Conservation (phyloP, 1,139 yeast species). For the Taphrina flavorubra region DNA sequence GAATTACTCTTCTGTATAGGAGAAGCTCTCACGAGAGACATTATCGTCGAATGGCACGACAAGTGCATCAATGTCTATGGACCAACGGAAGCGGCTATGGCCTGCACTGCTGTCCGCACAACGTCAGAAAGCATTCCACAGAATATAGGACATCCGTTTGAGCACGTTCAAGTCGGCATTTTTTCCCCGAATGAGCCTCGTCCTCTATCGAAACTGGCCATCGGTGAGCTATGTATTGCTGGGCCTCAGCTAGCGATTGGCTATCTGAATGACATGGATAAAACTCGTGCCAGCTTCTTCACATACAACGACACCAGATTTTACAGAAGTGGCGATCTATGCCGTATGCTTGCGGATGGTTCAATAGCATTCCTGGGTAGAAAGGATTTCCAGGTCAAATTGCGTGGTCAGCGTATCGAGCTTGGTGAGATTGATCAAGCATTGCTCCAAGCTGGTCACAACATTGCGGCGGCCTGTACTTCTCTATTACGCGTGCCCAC, state of each 20-base stretch:
- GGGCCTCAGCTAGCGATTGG: constrained; percentile 49
- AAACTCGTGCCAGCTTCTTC: constrained; percentile 45
- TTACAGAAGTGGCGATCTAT: constrained; percentile 48
- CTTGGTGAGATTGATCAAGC: constrained; percentile 46
- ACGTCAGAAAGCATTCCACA: constrained; percentile 35
- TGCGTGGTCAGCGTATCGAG: constrained; percentile 47
- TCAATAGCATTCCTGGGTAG: constrained; percentile 46
- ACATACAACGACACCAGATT: constrained; percentile 18
- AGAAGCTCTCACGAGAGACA: constrained; percentile 44
- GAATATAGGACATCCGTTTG: constrained; percentile 46
- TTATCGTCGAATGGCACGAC: constrained; percentile 46
- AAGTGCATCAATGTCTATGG: constrained; percentile 47
- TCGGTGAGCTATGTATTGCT: constrained; percentile 49
- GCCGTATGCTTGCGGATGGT: constrained; percentile 45
- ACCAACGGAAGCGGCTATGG: constrained; percentile 48
- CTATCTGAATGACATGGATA: constrained; percentile 45
- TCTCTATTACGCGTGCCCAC: constrained; percentile 41
- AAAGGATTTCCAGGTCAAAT: constrained; percentile 46
- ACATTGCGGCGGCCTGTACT: constrained; percentile 43
- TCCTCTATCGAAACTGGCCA: constrained; percentile 44
- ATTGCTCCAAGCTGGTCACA: constrained; percentile 25
- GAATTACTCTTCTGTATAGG: constrained; percentile 47
- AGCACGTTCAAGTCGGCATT: constrained; percentile 42
- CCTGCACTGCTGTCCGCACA: constrained; percentile 44
- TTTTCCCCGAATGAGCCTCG: constrained; percentile 25